Base-by-base conservation (phyloP, 1,284 basidiomycete genomes). In the Rhodotorula sp. region DNA sequence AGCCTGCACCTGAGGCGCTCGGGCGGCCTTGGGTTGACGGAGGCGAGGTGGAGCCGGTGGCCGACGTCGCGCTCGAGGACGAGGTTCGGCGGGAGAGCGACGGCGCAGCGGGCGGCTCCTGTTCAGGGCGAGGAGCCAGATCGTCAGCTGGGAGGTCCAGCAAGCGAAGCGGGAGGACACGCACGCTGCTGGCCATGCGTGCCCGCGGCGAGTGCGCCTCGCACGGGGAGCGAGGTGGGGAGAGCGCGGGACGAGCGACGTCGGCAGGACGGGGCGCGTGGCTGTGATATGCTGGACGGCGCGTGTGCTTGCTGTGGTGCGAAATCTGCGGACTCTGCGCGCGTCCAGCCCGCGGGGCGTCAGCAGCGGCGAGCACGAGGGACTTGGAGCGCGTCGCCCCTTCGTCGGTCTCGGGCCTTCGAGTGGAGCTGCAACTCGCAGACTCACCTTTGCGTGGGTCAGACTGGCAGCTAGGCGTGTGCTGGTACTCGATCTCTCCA, bases 141-240 rank as follows among this genome's bases (percentile, higher is more conserved):
- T 7, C 25, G 36, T 58, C 39, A 44, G 34, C 29, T 15, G 27
- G n/a, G 3, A 8, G 6, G 19, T 44, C 1, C 2, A 6, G 7
- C 0, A n/a, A 32, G 36, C 32, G 19, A 17, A 9, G 32, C 7
- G 32, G 17, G n/a, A 36, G 27, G n/a, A 0, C 21, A 29, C 58
- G 58, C 44, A 60, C 58, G 32, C 58, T 60, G 21, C 44, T 44
- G 58, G 58, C 19, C 58, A 60, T 60, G 53, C 15, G 53, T 32
- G 32, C 8, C 19, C 53, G 17, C 19, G 19, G 53, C 29, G 15
- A n/a, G 50, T 17, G 53, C 32, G 53, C 8, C n/a, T 10, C 48
- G 19, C n/a, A 29, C 51, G 17, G 32, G 53, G 29, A 3, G 25
- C 29, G 29, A 54, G 32, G 53, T 54, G 53, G 53, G 57, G 37